Base-by-base conservation (phyloP, 495 filamentous ascomycete species). In the Xylaria castorea region DNA sequence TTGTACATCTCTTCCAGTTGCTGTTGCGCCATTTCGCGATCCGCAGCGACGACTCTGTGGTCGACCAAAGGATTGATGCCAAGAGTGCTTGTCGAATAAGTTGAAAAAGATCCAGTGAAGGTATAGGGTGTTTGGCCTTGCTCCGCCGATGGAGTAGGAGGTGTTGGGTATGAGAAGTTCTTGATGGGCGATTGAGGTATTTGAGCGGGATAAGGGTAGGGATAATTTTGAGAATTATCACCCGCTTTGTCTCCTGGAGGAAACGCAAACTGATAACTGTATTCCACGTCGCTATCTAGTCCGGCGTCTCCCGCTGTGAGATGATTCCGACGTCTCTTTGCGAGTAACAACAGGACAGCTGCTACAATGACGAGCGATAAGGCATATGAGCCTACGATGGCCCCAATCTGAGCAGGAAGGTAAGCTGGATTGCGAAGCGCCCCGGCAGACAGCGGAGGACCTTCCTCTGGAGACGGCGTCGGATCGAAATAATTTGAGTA, bases 1-100 rank as follows among this genome's bases (percentile, higher is more conserved):
- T 90, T 93, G 79, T 98, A 98, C 75, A 98, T 89, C 80, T 93
- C 90, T 78, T 96, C 94, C 83, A 98, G 90, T 78, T 97, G 91
- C 71, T 88, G 85, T 78, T 95, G 91, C 77, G 91, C 89, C 80
- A 89, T 87, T 73, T 86, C 88, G 73, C 87, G 89, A 82, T 97
- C 93, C 71, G 86, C 85, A 46, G 91, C 87, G 36, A 97, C 87
- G 38, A 97, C 88, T 55, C 87, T 87, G 66, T 91, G 88, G 80
- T 98, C 94, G 67, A 97, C 90, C 40, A 81, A 77, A 38, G 81
- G 79, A 55, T 85, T 82, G 51, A 82, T 70, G 14, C 70, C 70
- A 62, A 83, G 80, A 64, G 83, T 80, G 30, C 78, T 78, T 65
- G 83, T 85, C 7, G 85, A 85, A 65, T 80, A 78, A 16, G 85